Conservation (phyloP, 169 alveolate species). For the Theileria orientalis region DNA sequence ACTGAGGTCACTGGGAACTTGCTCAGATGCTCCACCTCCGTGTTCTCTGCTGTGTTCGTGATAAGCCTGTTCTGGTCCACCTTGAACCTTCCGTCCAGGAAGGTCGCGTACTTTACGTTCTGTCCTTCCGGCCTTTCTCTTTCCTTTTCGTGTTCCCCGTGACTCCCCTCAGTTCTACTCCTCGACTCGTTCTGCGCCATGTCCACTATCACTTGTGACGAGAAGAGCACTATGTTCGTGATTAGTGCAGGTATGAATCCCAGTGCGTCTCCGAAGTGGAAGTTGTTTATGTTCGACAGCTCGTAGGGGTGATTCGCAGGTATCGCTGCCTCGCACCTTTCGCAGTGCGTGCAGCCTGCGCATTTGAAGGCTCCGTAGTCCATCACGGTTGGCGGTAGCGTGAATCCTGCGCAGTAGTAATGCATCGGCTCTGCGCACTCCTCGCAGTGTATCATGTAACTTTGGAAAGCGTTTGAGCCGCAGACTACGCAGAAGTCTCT, state of each 20-base stretch:
- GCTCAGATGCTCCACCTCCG: background rate
- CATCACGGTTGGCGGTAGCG: constrained; percentile 25
- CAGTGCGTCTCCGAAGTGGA: constrained; percentile 24
- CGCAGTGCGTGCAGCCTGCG: constrained; percentile 41
- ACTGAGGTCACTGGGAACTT: constrained; percentile 15
- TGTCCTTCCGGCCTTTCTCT: background rate
- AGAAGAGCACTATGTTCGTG: background rate
- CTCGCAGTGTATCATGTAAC: constrained; percentile 28
- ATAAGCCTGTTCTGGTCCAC: background rate
- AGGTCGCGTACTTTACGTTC: background rate
- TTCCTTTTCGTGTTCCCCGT: background rate
- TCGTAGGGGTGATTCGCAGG: constrained; percentile 43
- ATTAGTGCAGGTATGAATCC: constrained; percentile 31
- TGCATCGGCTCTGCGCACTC: constrained; percentile 50
- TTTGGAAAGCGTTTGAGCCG: constrained; percentile 29
- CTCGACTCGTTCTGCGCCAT: too few relatives aligned
- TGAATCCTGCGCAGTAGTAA: constrained; percentile 47
- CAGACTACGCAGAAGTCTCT: constrained; percentile 40
- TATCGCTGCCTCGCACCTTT: constrained; percentile 10
- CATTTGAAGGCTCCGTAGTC: constrained; percentile 22
- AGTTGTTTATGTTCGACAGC: constrained; percentile 29
- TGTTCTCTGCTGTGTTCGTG: background rate
- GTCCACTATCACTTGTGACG: constrained; percentile 6
- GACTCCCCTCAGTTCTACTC: background rate
- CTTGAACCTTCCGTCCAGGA: constrained; percentile 11